Evolutionary conservation across 352 stramenopile species (phyloP).

Genomic region (Pythium chondricola): DNA sequence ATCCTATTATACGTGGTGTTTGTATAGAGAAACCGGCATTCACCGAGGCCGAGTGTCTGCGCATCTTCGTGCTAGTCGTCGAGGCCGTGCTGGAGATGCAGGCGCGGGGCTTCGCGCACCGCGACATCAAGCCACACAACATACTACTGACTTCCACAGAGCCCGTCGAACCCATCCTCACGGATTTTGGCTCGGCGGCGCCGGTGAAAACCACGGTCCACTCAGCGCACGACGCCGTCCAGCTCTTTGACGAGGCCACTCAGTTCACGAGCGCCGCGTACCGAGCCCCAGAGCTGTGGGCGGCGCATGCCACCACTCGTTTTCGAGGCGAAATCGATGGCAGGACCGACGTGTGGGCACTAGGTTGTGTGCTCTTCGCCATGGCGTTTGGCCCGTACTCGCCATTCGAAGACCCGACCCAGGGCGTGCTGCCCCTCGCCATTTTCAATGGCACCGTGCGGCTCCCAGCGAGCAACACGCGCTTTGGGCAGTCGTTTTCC

Average conservation of each 20-base stretch:
- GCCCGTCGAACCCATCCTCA: constrained; percentile 45
- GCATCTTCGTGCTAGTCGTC: constrained; percentile 47
- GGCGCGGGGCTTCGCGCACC: constrained; percentile 47
- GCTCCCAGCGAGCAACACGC: constrained; percentile 28
- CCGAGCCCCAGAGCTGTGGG: constrained; percentile 89
- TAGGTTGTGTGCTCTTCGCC: constrained; percentile 88
- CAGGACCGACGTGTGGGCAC: constrained; percentile 86
- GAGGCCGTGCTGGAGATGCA: constrained; percentile 58
- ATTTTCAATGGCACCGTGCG: constrained; percentile 67
- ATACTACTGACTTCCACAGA: constrained; percentile 43
- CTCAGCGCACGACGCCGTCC: constrained; percentile 33
- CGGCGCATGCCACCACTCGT: constrained; percentile 23
- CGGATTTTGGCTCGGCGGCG: constrained; percentile 72
- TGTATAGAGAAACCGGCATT: constrained; percentile 25
- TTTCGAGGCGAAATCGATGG: constrained; percentile 35
- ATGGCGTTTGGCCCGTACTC: constrained; percentile 88
- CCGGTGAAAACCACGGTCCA: constrained; percentile 26
- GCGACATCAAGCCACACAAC: constrained; percentile 78
- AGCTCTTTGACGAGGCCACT: constrained; percentile 76
- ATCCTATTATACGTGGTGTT: not conserved
- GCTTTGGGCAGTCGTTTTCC: constrained; percentile 33
- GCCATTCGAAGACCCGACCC: constrained; percentile 75
- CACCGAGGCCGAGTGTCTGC: constrained; percentile 36
- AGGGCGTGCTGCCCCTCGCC: constrained; percentile 46
- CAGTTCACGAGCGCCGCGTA: constrained; percentile 85